phyloP scores from a whole-genome alignment of 2,329 filamentous ascomycete species.

The Exophiala mesophila region DNA sequence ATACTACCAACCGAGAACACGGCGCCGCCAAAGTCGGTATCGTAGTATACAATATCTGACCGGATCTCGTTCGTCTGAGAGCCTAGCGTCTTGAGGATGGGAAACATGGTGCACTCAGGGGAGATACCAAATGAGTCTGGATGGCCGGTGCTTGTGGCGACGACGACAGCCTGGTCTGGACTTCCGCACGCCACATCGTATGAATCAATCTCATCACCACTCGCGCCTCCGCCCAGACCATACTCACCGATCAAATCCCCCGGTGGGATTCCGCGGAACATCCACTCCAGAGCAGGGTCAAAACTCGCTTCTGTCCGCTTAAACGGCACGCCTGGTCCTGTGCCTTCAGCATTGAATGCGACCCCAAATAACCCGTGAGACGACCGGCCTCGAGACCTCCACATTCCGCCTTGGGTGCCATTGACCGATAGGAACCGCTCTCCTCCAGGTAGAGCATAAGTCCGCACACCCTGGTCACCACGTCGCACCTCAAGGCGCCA shows the following conservation, averaged over 20 bases:
- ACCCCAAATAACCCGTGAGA: conserved; percentile 33
- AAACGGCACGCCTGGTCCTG: conserved; percentile 29
- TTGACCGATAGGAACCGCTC: conserved; percentile 30
- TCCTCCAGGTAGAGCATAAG: conserved; percentile 29
- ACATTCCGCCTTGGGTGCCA: conserved; percentile 33
- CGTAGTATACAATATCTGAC: conserved; percentile 28
- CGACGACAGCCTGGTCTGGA: conserved; percentile 29
- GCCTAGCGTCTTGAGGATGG: conserved; percentile 26
- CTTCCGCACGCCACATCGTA: conserved; percentile 32
- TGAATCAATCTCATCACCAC: conserved; percentile 36
- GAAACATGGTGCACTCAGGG: conserved; percentile 20
- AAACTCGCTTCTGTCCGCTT: conserved; percentile 14
- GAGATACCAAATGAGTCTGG: conserved; percentile 23
- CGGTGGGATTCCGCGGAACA: conserved; percentile 24
- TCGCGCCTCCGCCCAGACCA: conserved; percentile 31
- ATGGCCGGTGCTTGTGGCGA: conserved; percentile 25
- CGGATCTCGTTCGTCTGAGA: conserved; percentile 23
- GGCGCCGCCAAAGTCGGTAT: conserved; percentile 24
- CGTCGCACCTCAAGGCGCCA: conserved; percentile 34
- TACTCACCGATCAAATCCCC: conserved; percentile 26
- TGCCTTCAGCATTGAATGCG: conserved; percentile 31
- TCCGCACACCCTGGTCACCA: conserved; percentile 32
- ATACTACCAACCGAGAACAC: conserved; percentile 30
- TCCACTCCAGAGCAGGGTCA: conserved; percentile 18
- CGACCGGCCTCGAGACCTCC: conserved; percentile 31